Evolutionary conservation across 2,329 filamentous ascomycete genomes (phyloP).

Genomic region (Ilyonectria destructans): DNA sequence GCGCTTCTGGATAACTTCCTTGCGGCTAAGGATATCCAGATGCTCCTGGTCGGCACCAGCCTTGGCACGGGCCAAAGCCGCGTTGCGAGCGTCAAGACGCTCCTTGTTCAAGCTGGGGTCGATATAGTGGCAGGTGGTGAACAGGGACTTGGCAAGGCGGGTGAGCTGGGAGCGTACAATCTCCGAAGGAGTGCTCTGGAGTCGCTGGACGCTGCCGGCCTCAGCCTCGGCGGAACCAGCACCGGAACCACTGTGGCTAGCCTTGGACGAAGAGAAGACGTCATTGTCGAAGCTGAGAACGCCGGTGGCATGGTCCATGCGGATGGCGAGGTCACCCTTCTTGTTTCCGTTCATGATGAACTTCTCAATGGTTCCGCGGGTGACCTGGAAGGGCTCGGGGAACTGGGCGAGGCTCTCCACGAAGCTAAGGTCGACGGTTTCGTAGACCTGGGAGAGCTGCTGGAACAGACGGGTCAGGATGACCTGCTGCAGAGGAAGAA

Average conservation of each 20-base stretch:
- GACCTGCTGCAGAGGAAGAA: constrained; percentile 95
- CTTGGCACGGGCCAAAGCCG: constrained; percentile 85
- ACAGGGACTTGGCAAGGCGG: constrained; percentile 91
- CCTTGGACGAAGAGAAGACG: constrained; percentile 97
- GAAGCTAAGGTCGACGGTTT: constrained; percentile 95
- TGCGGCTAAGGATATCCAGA: constrained; percentile 85
- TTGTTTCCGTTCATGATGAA: constrained; percentile 99
- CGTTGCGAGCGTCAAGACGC: constrained; percentile 83
- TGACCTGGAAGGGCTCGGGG: constrained; percentile 96
- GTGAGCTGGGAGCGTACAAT: constrained; percentile 97
- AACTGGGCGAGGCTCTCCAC: constrained; percentile 95
- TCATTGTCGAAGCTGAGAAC: constrained; percentile 98
- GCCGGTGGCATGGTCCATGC: constrained; percentile 95
- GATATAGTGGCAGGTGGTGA: constrained; percentile 95
- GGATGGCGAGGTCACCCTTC: constrained; percentile 97
- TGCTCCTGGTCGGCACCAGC: constrained; percentile 95
- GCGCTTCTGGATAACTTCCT: constrained; percentile 94
- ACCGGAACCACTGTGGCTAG: constrained; percentile 86
- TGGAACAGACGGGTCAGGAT: constrained; percentile 99
- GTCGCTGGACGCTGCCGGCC: constrained; percentile 87
- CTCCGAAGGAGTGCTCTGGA: constrained; percentile 97
- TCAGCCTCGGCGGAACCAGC: constrained; percentile 92
- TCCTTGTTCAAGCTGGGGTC: constrained; percentile 91
- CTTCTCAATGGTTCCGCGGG: constrained; percentile 93
- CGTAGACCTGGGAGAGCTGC: constrained; percentile 98